phyloP scores from a whole-genome alignment of 805 yeast genomes.

The Clavispora santaluciae region DNA sequence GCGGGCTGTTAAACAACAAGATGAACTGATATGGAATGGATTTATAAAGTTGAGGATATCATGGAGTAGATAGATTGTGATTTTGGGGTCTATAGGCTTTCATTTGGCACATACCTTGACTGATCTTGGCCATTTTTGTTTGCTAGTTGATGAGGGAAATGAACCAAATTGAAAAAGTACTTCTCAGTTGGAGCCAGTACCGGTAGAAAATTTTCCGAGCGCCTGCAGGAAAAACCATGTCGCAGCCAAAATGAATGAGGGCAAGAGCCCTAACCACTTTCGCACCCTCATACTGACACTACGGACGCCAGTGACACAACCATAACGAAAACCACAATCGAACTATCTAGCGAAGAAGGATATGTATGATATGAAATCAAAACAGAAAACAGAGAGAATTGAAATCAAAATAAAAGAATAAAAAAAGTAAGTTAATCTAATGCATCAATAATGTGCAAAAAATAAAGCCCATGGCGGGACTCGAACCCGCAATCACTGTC shows the following conservation, averaged over 20 bases:
- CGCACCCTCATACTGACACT: too few relatives aligned
- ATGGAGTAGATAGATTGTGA: not conserved
- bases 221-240: conserved; percentile 10
- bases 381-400: not conserved
- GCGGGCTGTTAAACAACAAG: not conserved
- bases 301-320: too few relatives aligned
- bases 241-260: conserved; percentile 5
- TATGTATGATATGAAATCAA: too few relatives aligned
- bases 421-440: too few relatives aligned
- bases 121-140: conserved; percentile 55
- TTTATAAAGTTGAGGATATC: not conserved
- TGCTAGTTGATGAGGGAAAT: conserved; percentile 11
- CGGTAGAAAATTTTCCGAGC: conserved; percentile 15
- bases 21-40: not conserved
- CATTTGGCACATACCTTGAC: conserved; percentile 46
- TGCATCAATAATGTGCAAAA: not conserved
- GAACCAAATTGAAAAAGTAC: conserved; percentile 7
- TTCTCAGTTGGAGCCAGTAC: conserved; percentile 2
- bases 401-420: not conserved
- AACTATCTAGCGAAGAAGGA: too few relatives aligned
- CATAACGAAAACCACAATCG: too few relatives aligned
- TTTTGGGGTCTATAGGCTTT: not conserved
- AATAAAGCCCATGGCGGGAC: conserved; percentile 62
- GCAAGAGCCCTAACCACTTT: conserved; percentile 16
- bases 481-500: conserved; percentile 73